These are phyloP conservation scores for Aegilops tauschii DNA, from an alignment of 176 grass and related monocot species.

Conservation along the genomic window DNA sequence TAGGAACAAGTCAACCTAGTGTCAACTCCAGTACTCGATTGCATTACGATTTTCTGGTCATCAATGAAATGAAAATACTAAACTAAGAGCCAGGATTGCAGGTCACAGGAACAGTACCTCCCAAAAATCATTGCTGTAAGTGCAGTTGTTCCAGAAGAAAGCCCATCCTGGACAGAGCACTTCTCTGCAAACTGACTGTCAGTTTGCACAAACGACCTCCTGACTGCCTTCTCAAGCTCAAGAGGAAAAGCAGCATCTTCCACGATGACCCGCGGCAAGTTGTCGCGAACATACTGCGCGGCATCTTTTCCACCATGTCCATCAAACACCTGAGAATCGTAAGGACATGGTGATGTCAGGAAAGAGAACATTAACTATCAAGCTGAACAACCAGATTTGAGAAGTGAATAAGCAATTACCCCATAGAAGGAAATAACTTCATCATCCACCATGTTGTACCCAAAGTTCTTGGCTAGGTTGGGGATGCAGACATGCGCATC, in stretches of 20 bases:
- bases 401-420: constrained; percentile 47
- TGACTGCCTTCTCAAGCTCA: constrained; percentile 76
- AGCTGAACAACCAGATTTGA: background rate
- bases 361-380: background rate
- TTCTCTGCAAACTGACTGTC: constrained; percentile 75
- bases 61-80: background rate
- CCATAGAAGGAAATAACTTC: constrained; percentile 88
- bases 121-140: constrained; percentile 93
- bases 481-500: constrained; percentile 94
- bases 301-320: constrained; percentile 96
- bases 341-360: background rate
- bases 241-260: constrained; percentile 94
- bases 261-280: constrained; percentile 80
- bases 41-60: background rate
- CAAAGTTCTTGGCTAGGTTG: constrained; percentile 84
- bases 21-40: background rate
- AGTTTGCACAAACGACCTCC: constrained; percentile 78
- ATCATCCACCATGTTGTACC: constrained; percentile 26
- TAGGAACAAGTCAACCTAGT: background rate
- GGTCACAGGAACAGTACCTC: constrained; percentile 46
- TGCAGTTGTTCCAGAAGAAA: constrained; percentile 87
- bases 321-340: constrained; percentile 69
- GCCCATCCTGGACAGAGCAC: constrained; percentile 37
- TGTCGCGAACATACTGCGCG: constrained; percentile 88
- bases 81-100: background rate